These are phyloP conservation scores for Xylaria sp. DNA, from an alignment of 2,329 filamentous ascomycete genomes.

Conservation along the genomic window DNA sequence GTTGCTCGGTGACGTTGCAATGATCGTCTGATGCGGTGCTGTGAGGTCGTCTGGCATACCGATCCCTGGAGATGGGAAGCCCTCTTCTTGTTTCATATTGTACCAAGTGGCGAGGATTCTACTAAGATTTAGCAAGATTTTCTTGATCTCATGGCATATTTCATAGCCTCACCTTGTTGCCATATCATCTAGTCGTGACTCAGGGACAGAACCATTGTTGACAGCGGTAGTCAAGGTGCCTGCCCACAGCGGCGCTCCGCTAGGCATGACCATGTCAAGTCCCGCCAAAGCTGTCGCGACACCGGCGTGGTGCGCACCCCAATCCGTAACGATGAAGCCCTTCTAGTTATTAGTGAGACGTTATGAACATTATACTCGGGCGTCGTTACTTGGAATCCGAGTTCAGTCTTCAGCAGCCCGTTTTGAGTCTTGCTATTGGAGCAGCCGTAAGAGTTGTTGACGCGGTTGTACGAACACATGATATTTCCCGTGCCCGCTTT, in stretches of 20 bases:
- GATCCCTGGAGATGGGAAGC: slow-evolving; percentile 57
- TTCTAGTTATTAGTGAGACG: slow-evolving; percentile 49
- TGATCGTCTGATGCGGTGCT: slow-evolving; percentile 62
- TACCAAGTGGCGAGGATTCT: slow-evolving; percentile 66
- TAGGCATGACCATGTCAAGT: slow-evolving; percentile 78
- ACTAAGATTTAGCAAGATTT: slow-evolving; percentile 26
- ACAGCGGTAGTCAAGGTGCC: slow-evolving; percentile 68
- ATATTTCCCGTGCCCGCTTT: slow-evolving; percentile 67
- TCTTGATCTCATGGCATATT: neutral
- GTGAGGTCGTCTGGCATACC: slow-evolving; percentile 63
- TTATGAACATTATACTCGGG: slow-evolving; percentile 46
- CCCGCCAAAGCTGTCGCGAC: slow-evolving; percentile 72
- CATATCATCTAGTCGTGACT: slow-evolving; percentile 70
- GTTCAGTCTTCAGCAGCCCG: slow-evolving; percentile 71
- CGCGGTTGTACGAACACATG: slow-evolving; percentile 75
- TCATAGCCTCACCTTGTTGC: slow-evolving; percentile 53
- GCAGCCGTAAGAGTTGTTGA: slow-evolving; percentile 79
- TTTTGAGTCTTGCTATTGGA: slow-evolving; percentile 76
- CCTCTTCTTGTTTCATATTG: slow-evolving; percentile 62
- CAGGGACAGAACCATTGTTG: slow-evolving; percentile 67
- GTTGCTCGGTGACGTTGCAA: slow-evolving; percentile 61
- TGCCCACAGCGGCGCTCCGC: slow-evolving; percentile 55
- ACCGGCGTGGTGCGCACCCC: slow-evolving; percentile 73
- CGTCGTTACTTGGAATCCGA: slow-evolving; percentile 62
- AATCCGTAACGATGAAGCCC: slow-evolving; percentile 76